Evolutionary conservation across 2,329 filamentous ascomycete genomes (phyloP).

Genomic region (Stagonosporopsis tanaceti): DNA sequence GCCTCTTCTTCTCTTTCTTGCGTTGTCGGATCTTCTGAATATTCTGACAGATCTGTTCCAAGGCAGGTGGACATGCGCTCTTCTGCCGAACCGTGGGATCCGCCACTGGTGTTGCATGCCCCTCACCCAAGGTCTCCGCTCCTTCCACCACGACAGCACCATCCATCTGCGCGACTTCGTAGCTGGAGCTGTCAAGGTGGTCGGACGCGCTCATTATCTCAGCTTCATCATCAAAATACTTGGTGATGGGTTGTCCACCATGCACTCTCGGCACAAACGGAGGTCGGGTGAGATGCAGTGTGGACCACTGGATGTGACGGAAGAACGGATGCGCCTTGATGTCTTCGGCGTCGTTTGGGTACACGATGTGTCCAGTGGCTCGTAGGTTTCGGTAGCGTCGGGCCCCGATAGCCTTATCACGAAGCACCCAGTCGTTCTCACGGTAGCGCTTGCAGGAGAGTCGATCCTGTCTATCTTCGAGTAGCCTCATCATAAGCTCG

Average conservation of each 20-base stretch:
- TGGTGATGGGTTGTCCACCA: constrained; percentile 65
- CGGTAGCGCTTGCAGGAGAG: constrained; percentile 80
- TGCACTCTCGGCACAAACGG: constrained; percentile 80
- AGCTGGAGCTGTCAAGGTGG: constrained; percentile 48
- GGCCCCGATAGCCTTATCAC: constrained; percentile 34
- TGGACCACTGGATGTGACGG: constrained; percentile 77
- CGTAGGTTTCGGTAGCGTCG: constrained; percentile 39
- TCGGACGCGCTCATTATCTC: constrained; percentile 61
- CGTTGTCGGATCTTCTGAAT: constrained; percentile 53
- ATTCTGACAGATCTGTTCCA: constrained; percentile 12
- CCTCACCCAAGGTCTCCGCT: constrained; percentile 6
- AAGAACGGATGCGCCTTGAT: constrained; percentile 93
- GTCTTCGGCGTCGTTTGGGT: constrained; percentile 82
- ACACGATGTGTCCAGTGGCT: constrained; percentile 71
- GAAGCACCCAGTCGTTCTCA: constrained; percentile 63
- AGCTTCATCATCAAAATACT: constrained; percentile 88
- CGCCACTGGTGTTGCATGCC: background rate
- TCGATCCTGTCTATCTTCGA: constrained; percentile 77
- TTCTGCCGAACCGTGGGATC: background rate
- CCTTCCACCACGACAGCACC: background rate
- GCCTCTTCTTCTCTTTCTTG: constrained; percentile 75
- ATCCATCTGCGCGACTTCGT: constrained; percentile 26
- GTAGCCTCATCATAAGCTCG: constrained; percentile 76
- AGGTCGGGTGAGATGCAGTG: constrained; percentile 72
- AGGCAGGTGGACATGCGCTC: background rate